These are phyloP conservation scores for Trichosporon sp. DNA, from an alignment of 1,284 basidiomycete genomes.

Conservation along the genomic window DNA sequence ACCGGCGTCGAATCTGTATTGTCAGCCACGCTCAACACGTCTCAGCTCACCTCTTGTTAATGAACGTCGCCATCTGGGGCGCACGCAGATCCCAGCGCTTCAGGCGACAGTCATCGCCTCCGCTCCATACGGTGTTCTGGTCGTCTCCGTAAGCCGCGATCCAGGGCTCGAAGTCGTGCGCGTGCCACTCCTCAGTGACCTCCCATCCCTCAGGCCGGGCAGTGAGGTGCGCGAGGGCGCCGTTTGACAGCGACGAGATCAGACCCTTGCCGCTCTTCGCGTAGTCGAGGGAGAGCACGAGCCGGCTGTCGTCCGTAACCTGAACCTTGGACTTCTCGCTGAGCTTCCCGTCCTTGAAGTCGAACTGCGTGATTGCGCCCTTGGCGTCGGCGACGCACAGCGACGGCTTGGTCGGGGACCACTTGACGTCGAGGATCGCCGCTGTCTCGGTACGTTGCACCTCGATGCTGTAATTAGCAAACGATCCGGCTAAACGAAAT, in stretches of 20 bases:
- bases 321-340: neutral
- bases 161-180: slow-evolving; percentile 96
- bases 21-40: neutral
- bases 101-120: slow-evolving; percentile 88
- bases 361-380: slow-evolving; percentile 13
- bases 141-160: slow-evolving; percentile 87
- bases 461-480: slow-evolving; percentile 64
- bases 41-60: slow-evolving; percentile 68
- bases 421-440: slow-evolving; percentile 91
- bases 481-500: neutral
- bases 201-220: slow-evolving; percentile 54
- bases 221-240: slow-evolving; percentile 67
- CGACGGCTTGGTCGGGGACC: slow-evolving; percentile 62
- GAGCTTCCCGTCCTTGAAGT: neutral
- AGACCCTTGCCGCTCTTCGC: slow-evolving; percentile 50
- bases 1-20: slow-evolving; percentile 80
- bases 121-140: slow-evolving; percentile 81
- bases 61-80: slow-evolving; percentile 66
- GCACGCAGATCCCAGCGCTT: slow-evolving; percentile 90
- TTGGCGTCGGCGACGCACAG: slow-evolving; percentile 81
- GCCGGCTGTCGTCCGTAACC: slow-evolving; percentile 19
- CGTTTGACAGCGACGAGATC: slow-evolving; percentile 78
- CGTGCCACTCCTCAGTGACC: slow-evolving; percentile 70
- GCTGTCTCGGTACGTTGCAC: slow-evolving; percentile 72
- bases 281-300: slow-evolving; percentile 79